Evolutionary conservation across 2,329 filamentous ascomycete species (phyloP).

Genomic region (Trichothecium sympodiale): DNA sequence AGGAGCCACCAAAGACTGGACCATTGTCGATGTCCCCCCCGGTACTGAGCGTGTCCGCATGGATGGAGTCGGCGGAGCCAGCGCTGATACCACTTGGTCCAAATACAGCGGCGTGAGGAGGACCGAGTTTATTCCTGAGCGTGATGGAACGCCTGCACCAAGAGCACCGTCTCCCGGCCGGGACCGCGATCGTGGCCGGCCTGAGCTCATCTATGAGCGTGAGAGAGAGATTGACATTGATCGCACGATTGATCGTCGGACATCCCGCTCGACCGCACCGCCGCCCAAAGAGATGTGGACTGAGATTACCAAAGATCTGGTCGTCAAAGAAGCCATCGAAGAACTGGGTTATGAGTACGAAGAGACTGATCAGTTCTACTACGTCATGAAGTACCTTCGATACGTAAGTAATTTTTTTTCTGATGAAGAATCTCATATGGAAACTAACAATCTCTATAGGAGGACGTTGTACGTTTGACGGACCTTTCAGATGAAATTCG

Average conservation of each 20-base stretch:
- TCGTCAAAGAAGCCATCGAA: slow-evolving; percentile 78
- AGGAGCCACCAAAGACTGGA: slow-evolving; percentile 67
- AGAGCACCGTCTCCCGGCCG: slow-evolving; percentile 18
- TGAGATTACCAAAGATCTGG: slow-evolving; percentile 89
- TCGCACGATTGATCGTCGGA: slow-evolving; percentile 41
- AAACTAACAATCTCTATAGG: slow-evolving; percentile 39
- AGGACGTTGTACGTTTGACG: slow-evolving; percentile 77
- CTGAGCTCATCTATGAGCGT: slow-evolving; percentile 15
- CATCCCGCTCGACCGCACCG: slow-evolving; percentile 25
- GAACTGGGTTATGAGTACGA: slow-evolving; percentile 78
- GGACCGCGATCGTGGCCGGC: slow-evolving; percentile 17
- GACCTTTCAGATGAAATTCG: slow-evolving; percentile 76
- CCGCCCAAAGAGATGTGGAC: slow-evolving; percentile 74
- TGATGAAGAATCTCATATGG: slow-evolving; percentile 7
- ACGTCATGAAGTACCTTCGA: slow-evolving; percentile 79
- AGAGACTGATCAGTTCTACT: slow-evolving; percentile 82
- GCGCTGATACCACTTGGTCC: slow-evolving; percentile 68
- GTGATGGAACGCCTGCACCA: slow-evolving; percentile 33
- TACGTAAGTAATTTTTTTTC: slow-evolving; percentile 54
- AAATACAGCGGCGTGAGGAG: slow-evolving; percentile 68
- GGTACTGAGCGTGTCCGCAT: slow-evolving; percentile 74
- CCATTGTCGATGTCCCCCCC: slow-evolving; percentile 73
- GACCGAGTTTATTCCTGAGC: slow-evolving; percentile 62
- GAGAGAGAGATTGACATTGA: slow-evolving; percentile 45
- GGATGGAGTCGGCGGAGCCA: slow-evolving; percentile 67